phyloP scores from a whole-genome alignment of 139 green algal genomes.

The Yamagishiella unicocca region DNA sequence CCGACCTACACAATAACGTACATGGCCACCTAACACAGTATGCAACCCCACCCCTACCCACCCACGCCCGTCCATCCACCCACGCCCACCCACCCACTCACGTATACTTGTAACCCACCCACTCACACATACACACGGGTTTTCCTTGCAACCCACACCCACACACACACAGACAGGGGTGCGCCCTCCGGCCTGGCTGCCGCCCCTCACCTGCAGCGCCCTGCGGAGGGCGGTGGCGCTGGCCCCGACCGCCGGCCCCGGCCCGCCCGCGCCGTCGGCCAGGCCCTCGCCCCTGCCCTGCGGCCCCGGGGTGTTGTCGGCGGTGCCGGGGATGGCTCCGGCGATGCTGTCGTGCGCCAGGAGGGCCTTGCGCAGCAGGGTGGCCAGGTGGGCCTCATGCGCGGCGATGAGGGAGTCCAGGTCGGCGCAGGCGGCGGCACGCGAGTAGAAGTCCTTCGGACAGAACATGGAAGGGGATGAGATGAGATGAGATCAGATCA shows the following conservation, averaged over 20 bases:
- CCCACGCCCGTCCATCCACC: too few species aligned
- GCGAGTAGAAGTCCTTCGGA: conserved; percentile 71
- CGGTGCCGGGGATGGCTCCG: background rate
- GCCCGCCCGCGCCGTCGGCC: background rate
- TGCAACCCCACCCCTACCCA: too few species aligned
- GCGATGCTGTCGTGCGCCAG: conserved; percentile 48
- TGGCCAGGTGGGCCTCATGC: conserved; percentile 80
- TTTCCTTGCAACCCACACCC: too few species aligned
- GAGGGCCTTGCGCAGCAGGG: conserved; percentile 71
- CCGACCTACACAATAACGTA: too few species aligned
- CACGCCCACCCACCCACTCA: too few species aligned
- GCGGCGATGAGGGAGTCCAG: conserved; percentile 87
- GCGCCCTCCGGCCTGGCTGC: background rate
- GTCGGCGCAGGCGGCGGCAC: conserved; percentile 69
- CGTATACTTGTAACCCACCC: background rate
- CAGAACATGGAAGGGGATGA: too few species aligned
- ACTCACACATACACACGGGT: background rate
- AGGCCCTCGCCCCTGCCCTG: background rate
- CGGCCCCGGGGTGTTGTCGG: background rate
- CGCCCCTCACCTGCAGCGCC: conserved; percentile 6
- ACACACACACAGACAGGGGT: background rate
- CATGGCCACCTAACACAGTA: too few species aligned
- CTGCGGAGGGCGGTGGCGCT: background rate
- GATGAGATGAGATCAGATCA: too few species aligned
- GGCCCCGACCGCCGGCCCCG: background rate